A percentile compares a stretch with the other conserved stretches of the same genome.
phyloP scores from a whole-genome alignment of 1,284 basidiomycete species.

The Tylopilus sp. region DNA sequence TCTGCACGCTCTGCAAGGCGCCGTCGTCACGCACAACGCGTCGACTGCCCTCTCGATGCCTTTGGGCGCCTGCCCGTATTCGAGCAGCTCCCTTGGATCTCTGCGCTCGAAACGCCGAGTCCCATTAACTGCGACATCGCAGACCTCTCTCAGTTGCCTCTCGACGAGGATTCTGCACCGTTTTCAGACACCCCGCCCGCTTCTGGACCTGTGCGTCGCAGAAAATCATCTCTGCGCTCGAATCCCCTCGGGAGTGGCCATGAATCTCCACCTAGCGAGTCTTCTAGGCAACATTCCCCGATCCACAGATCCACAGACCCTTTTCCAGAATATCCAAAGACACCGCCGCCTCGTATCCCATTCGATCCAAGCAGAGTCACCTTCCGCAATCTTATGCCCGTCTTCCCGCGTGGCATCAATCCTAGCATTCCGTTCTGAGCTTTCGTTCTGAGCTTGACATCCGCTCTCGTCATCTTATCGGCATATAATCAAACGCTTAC shows the following conservation, averaged over 20 bases:
- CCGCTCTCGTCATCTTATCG: slow-evolving; percentile 24
- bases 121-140: slow-evolving; percentile 48
- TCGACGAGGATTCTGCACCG: slow-evolving; percentile 25
- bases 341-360: slow-evolving; percentile 40
- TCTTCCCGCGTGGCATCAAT: slow-evolving; percentile 35
- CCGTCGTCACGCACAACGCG: slow-evolving; percentile 35
- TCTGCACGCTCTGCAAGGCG: slow-evolving; percentile 32
- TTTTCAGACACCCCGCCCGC: slow-evolving; percentile 27
- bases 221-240: slow-evolving; percentile 48
- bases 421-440: slow-evolving; percentile 19
- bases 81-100: slow-evolving; percentile 60
- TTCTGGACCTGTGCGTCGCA: slow-evolving; percentile 53
- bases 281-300: slow-evolving; percentile 17
- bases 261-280: slow-evolving; percentile 13
- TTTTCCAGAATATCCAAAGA: slow-evolving; percentile 33
- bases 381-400: slow-evolving; percentile 62
- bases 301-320: slow-evolving; percentile 20
- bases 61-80: slow-evolving; percentile 39
- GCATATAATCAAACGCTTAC: slow-evolving; percentile 31
- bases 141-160: slow-evolving; percentile 52
- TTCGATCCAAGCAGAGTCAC: slow-evolving; percentile 46
- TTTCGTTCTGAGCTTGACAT: slow-evolving; percentile 4
- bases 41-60: slow-evolving; percentile 32
- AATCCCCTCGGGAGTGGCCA: slow-evolving; percentile 40
- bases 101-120: slow-evolving; percentile 45